Percentiles rank a stretch among this genome's conserved stretches.
Evolutionary conservation across 768 basidiomycete species (phyloP).

Genomic region (Fomitopsis pulvina): DNA sequence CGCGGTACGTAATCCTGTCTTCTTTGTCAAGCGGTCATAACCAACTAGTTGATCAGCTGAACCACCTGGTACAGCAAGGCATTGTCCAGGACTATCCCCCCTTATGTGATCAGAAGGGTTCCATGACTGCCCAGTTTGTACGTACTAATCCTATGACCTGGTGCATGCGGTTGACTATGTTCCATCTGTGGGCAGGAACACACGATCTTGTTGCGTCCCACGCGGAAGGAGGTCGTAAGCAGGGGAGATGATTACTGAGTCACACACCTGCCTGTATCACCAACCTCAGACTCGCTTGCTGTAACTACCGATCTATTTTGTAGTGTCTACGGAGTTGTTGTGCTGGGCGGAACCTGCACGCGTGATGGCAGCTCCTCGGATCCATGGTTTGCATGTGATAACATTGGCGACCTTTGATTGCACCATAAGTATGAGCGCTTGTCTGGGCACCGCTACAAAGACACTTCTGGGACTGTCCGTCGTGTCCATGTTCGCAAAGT

Average conservation of each 20-base stretch:
- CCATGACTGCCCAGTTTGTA: conserved; percentile 94
- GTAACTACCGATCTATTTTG: no score
- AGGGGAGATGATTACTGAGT: conserved; percentile 73
- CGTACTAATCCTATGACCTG: conserved; percentile 22
- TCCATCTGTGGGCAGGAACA: conserved; percentile 51
- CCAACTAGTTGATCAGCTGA: conserved; percentile 46
- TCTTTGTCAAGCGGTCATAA: not conserved
- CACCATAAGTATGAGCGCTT: no score
- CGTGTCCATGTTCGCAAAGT: no score
- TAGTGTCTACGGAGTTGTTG: not conserved
- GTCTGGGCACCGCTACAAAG: no score
- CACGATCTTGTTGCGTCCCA: conserved; percentile 79
- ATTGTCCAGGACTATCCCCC: conserved; percentile 94
- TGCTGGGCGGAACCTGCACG: no score
- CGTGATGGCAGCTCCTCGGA: no score
- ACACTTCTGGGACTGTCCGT: no score
- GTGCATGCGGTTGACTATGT: not conserved
- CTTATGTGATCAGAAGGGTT: conserved; percentile 73
- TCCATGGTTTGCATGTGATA: no score
- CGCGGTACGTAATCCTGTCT: conserved; percentile 47
- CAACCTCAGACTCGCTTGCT: not conserved
- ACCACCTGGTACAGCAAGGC: conserved; percentile 81
- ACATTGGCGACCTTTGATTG: no score
- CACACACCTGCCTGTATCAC: not conserved
- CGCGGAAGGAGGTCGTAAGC: conserved; percentile 79